These are phyloP conservation scores for Mrakiaceae sp. DNA, from an alignment of 1,284 basidiomycete genomes.

Conservation along the genomic window DNA sequence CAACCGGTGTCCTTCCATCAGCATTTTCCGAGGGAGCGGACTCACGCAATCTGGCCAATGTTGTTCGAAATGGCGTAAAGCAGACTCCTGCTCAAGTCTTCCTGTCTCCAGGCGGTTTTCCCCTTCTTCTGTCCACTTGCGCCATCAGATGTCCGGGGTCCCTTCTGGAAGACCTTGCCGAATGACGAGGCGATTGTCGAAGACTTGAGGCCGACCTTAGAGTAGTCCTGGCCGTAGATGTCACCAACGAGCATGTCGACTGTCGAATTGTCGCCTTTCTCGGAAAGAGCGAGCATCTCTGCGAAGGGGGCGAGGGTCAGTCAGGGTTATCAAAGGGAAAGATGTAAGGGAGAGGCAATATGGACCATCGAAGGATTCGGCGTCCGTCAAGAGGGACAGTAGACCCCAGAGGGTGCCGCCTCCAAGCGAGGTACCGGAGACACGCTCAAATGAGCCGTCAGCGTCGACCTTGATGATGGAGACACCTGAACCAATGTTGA, in stretches of 20 bases:
- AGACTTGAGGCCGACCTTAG: constrained; percentile 87
- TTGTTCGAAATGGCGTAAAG: constrained; percentile 97
- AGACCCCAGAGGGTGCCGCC: constrained; percentile 99
- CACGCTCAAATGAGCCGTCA: constrained; percentile 88
- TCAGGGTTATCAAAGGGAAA: background rate
- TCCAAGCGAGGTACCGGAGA: constrained; percentile 92
- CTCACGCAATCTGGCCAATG: constrained; percentile 98
- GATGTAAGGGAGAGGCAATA: constrained; percentile 20
- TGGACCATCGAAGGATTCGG: constrained; percentile 90
- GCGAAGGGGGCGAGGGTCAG: constrained; percentile 16
- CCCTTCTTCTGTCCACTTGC: constrained; percentile 38
- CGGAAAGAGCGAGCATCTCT: constrained; percentile 95
- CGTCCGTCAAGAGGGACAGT: constrained; percentile 84
- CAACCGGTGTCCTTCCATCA: background rate
- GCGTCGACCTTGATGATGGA: constrained; percentile 96
- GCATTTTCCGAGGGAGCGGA: constrained; percentile 23
- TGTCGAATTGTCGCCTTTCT: constrained; percentile 80
- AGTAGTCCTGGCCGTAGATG: constrained; percentile 93
- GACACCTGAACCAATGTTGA: constrained; percentile 97
- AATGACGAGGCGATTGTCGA: constrained; percentile 97
- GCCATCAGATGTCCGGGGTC: constrained; percentile 28
- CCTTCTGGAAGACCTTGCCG: constrained; percentile 95
- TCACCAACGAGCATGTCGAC: constrained; percentile 99
- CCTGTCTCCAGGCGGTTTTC: constrained; percentile 57
- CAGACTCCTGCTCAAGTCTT: constrained; percentile 89